Evolutionary conservation across 2,329 filamentous ascomycete genomes (phyloP), one percentile per base, ranked within the genome.

Genomic region (Paraphoma sp.): DNA sequence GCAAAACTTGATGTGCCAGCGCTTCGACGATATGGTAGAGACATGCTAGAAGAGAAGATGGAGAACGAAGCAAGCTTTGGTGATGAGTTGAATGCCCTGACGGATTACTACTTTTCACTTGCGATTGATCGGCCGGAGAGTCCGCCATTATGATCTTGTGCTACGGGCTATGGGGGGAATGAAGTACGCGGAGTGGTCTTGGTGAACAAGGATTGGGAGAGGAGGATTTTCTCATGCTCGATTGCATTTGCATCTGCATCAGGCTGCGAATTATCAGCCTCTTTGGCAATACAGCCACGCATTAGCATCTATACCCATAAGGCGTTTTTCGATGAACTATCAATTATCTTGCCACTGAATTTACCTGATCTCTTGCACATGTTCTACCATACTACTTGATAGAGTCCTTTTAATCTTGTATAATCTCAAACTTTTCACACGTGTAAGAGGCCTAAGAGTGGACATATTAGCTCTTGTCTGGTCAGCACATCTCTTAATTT

Each of bases 21-120:
- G 2, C 51, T 71, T n/a, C 45, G 56, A 8, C 23, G 14, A 2
- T 71, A 55, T 38, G 62, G 51, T 0, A 59, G 54, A 42, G 60
- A 67, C 2, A 31, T 59, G 7, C 45, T 54, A 8, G 18, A 50
- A 14, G 57, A 61, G 10, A 53, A 30, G 31, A 1, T 60, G 0
- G 53, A 65, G 8, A 56, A 64, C 23, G 52, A 49, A 6, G 61
- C 67, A 3, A 50, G 53, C 12, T 70, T 68, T 60, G 74, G 71
- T 1, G 74, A 76, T 36, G 72, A 75, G 29, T 62, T 74, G 60
- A 75, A 75, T 51, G 74, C 72, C 5, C 55, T 76, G 1, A 70
- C 67, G 2, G 72, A 75, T n/a, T 71, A 75, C 45, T 76, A 75
- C 45, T 56, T 62, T 42, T 60, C 57, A 0, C 51, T 74, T 33